Evolutionary conservation across 495 filamentous ascomycete genomes (phyloP).

Genomic region (Penicillium longicatenatum): DNA sequence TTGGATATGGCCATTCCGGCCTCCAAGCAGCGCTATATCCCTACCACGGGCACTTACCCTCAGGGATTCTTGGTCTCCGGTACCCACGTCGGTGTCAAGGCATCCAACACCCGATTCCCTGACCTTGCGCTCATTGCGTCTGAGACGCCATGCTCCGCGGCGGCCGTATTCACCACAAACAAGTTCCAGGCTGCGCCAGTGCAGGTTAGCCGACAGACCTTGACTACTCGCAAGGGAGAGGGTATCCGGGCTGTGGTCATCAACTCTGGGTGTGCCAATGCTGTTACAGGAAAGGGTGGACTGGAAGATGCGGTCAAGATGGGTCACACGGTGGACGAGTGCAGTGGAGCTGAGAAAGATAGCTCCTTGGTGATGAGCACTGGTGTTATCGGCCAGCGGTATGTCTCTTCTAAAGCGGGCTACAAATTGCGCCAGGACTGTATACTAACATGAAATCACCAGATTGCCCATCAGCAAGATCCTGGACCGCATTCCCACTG

Average conservation of each 20-base stretch:
- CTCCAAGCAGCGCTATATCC: constrained; percentile 85
- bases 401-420: constrained; percentile 11
- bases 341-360: constrained; percentile 60
- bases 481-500: constrained; percentile 74
- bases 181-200: constrained; percentile 97
- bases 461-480: constrained; percentile 93
- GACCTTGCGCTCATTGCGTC: constrained; percentile 90
- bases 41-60: constrained; percentile 81
- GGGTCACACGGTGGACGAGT: constrained; percentile 75
- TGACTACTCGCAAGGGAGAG: constrained; percentile 63
- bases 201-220: constrained; percentile 72
- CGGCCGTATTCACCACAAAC: constrained; percentile 96
- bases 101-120: constrained; percentile 81
- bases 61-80: constrained; percentile 86
- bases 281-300: constrained; percentile 90
- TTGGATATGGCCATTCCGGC: constrained; percentile 63
- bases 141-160: constrained; percentile 84
- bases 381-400: constrained; percentile 95
- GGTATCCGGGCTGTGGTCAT: constrained; percentile 82
- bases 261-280: constrained; percentile 97
- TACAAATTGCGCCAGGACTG: not conserved
- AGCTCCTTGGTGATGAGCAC: constrained; percentile 95
- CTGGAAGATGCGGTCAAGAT: constrained; percentile 86
- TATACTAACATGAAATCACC: not conserved
- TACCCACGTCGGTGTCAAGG: constrained; percentile 91